Percentiles rank a stretch among this genome's conserved stretches.
Conservation (phyloP, 139 green algal genomes). For the Picochlorum sp. region DNA sequence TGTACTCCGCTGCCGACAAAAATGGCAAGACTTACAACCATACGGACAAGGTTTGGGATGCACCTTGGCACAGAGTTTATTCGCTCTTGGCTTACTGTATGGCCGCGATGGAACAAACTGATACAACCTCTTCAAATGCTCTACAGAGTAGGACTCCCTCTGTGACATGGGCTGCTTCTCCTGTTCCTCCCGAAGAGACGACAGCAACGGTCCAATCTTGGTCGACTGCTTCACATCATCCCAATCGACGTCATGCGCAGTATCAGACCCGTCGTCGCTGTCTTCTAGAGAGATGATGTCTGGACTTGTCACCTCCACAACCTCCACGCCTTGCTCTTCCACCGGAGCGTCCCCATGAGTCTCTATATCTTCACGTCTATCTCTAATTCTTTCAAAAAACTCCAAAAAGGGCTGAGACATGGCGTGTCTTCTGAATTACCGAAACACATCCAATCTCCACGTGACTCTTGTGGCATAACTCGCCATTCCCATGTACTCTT, state of each 20-base stretch:
- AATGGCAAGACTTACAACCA: constrained; percentile 49
- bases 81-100: constrained; percentile 9
- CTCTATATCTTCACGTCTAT: neutral
- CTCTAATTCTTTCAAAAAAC: neutral
- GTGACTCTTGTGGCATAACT: too few relatives aligned
- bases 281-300: neutral
- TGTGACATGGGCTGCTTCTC: neutral
- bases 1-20: constrained; percentile 54
- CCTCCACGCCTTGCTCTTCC: neutral
- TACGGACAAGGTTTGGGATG: constrained; percentile 28
- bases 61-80: constrained; percentile 25
- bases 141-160: constrained; percentile 39
- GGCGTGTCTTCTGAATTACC: too few relatives aligned
- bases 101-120: constrained; percentile 14
- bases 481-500: too few relatives aligned
- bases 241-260: neutral
- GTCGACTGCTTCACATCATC: constrained; percentile 1
- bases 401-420: constrained; percentile 1
- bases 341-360: neutral
- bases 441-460: too few relatives aligned
- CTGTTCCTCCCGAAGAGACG: constrained; percentile 8
- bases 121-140: constrained; percentile 33
- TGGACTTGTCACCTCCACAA: neutral
- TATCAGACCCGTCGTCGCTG: neutral
- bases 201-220: constrained; percentile 3